Evolutionary conservation across 1,284 basidiomycete species (phyloP).

Genomic region (Lentinus polychrous): DNA sequence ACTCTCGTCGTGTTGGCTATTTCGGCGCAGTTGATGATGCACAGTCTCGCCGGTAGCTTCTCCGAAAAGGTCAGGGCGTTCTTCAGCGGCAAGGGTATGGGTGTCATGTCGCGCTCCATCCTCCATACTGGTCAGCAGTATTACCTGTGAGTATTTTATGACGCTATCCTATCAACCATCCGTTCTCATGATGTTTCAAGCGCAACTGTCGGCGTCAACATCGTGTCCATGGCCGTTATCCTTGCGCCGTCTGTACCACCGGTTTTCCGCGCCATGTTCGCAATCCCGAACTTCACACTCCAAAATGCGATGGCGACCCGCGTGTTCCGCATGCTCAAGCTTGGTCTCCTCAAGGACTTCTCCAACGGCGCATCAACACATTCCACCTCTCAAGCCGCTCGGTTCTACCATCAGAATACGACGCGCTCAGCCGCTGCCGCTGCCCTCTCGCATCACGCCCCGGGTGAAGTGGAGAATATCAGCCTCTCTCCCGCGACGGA

Average conservation of each 20-base stretch:
- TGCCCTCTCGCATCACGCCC: background rate
- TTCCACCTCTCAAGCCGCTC: background rate
- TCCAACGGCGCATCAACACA: background rate
- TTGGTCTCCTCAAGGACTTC: conserved; percentile 7
- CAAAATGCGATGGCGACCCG: conserved; percentile 23
- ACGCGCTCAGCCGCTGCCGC: background rate
- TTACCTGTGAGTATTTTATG: conserved; percentile 2
- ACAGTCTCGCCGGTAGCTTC: conserved; percentile 4
- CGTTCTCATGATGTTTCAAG: background rate
- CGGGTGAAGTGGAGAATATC: background rate
- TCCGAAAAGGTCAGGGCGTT: background rate
- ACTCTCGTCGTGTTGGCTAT: conserved; percentile 6
- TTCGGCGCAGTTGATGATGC: background rate
- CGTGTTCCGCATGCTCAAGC: conserved; percentile 20
- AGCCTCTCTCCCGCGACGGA: background rate
- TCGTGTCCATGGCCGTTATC: conserved; percentile 4
- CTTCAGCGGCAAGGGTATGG: conserved; percentile 4
- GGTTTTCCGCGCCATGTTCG: conserved; percentile 7
- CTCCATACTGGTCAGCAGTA: conserved; percentile 5
- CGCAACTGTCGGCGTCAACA: conserved; percentile 4
- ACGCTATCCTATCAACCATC: too few relatives aligned
- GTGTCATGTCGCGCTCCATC: background rate
- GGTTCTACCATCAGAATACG: background rate
- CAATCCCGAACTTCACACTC: conserved; percentile 17
- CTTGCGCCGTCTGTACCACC: conserved; percentile 6